Base-by-base conservation (phyloP, 768 basidiomycete species). In the Mrakia hoshinonis region DNA sequence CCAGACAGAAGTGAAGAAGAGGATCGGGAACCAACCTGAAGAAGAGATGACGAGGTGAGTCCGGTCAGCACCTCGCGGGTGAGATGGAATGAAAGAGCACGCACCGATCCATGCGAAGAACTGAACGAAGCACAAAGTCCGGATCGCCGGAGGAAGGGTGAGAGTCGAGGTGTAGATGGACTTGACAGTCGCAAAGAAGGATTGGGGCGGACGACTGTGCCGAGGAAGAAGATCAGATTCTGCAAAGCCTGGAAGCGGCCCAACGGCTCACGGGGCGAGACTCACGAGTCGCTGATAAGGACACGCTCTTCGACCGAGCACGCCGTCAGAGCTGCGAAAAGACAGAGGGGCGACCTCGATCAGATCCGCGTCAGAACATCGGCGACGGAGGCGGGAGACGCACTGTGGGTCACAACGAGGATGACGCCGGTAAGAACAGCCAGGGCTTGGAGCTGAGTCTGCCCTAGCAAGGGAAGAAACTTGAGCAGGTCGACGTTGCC, bases 1-100 rank as follows among this genome's bases (percentile, higher is more conserved):
- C 80, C 92, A 97, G 31, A 91, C 82, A 1, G 89, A 89, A 3
- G 87, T 88, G 81, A 92, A 94, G 80, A 94, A 93, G 1, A 95
- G 82, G 31, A 92, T 81, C 0, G 94, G 93, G 76, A 95, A 96
- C 95, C 70, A 72, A 47, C 70, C 70, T 70, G 49, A 13, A 38
- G n/a, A 52, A 38, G n/a, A 20, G 26, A 38, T 18, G 13, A 15
- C 26, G 11, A 15, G 26, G 11, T 4, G 10, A 24, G 24, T 54
- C 54, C 3, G 36, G 54, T n/a, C n/a, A 39, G 18, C 51, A 67
- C 24, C 18, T 31, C 29, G 26, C n/a, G 22, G 51, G 66, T 34
- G 20, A 51, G 38, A 10, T 22, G 3, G n/a, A 36, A n/a, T 15
- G 15, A 12, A 43, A 31, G 18, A 51, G n/a, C 15, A 6, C 39